Evolutionary conservation across 2,329 filamentous ascomycete genomes (phyloP).

Genomic region (Sarocladium brachiariae): DNA sequence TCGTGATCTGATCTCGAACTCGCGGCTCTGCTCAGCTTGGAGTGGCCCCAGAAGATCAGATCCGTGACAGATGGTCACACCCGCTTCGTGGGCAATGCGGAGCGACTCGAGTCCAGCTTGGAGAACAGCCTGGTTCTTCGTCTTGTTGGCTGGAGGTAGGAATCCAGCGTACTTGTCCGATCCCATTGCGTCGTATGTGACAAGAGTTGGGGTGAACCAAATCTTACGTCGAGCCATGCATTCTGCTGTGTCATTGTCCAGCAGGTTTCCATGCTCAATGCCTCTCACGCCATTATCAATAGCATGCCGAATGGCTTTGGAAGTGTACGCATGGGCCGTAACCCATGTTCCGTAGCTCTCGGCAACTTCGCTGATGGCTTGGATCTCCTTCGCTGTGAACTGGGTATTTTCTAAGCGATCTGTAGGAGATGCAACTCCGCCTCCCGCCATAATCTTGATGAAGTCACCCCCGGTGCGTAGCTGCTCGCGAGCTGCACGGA

Average conservation of each 20-base stretch:
- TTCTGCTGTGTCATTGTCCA: slow-evolving; percentile 35
- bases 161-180: slow-evolving; percentile 35
- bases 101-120: slow-evolving; percentile 37
- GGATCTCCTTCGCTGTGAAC: slow-evolving; percentile 50
- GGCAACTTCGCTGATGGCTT: slow-evolving; percentile 44
- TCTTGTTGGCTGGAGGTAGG: slow-evolving; percentile 33
- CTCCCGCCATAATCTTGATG: slow-evolving; percentile 55
- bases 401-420: slow-evolving; percentile 47
- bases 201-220: slow-evolving; percentile 47
- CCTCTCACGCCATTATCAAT: slow-evolving; percentile 47
- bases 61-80: slow-evolving; percentile 49
- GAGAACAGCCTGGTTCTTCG: slow-evolving; percentile 46
- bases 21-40: slow-evolving; percentile 23
- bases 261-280: slow-evolving; percentile 42
- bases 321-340: slow-evolving; percentile 52
- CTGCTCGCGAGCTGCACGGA: slow-evolving; percentile 45
- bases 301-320: slow-evolving; percentile 45
- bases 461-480: slow-evolving; percentile 51
- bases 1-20: slow-evolving; percentile 23
- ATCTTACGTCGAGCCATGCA: slow-evolving; percentile 42
- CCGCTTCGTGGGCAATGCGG: slow-evolving; percentile 41
- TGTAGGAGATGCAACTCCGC: slow-evolving; percentile 49
- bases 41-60: slow-evolving; percentile 30
- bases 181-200: slow-evolving; percentile 44
- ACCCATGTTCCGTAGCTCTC: slow-evolving; percentile 43